Percentiles rank a stretch among this genome's conserved stretches.
Evolutionary conservation across 2,329 filamentous ascomycete genomes (phyloP).

Genomic region (Penicillium sp.): DNA sequence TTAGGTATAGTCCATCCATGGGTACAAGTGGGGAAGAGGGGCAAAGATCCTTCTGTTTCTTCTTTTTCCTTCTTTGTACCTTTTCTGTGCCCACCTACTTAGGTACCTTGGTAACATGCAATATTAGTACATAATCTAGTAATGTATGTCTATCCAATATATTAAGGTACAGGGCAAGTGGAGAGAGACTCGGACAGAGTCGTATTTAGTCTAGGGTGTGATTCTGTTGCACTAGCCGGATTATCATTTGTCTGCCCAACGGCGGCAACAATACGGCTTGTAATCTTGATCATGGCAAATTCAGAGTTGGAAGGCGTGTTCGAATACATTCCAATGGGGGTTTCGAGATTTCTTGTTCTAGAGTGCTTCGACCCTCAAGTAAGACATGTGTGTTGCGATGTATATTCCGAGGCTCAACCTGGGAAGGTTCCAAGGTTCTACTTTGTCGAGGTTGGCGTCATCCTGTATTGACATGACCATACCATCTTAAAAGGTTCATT

Average conservation of each 20-base stretch:
- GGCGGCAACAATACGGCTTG: background rate
- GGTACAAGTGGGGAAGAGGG: background rate
- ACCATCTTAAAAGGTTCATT: background rate
- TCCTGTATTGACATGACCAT: background rate
- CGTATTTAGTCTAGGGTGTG: conserved; percentile 2
- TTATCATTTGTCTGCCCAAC: conserved; percentile 12
- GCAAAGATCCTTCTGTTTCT: conserved; percentile 2
- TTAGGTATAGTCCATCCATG: background rate
- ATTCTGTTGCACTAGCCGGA: background rate
- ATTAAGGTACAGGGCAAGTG: background rate
- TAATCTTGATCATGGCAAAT: background rate
- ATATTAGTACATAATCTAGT: too few relatives aligned
- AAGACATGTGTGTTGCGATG: background rate
- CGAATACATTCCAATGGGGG: background rate
- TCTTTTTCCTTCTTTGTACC: background rate
- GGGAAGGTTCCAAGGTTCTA: background rate
- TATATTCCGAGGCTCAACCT: background rate
- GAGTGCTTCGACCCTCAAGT: background rate
- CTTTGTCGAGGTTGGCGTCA: background rate
- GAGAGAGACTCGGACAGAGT: conserved; percentile 1
- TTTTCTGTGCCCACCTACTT: background rate
- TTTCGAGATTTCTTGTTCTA: background rate
- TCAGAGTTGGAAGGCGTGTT: background rate
- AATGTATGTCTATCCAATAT: background rate
- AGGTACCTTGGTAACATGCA: too few relatives aligned